Evolutionary conservation across 2,329 filamentous ascomycete genomes (phyloP).

Genomic region (Hansfordia pulvinata): DNA sequence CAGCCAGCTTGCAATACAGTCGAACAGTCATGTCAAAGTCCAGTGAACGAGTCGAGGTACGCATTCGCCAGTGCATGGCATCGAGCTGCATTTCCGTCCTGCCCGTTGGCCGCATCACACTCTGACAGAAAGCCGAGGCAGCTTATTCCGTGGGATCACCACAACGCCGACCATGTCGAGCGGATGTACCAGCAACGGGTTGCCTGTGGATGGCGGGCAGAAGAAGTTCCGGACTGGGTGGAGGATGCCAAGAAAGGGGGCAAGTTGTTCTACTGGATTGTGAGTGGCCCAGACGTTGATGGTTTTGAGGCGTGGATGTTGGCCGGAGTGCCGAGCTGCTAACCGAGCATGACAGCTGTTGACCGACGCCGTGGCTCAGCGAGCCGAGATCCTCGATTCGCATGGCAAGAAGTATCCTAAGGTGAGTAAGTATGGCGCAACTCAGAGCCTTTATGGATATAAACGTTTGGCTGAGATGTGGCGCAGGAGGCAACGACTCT

Average conservation of each 20-base stretch:
- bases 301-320: not conserved
- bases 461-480: conserved; percentile 1
- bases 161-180: conserved; percentile 21
- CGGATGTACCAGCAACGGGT: conserved; percentile 28
- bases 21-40: no score
- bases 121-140: conserved; percentile 1
- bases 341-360: conserved; percentile 12
- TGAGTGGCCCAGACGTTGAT: conserved; percentile 10
- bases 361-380: conserved; percentile 13
- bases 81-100: no score
- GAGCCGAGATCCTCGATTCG: conserved; percentile 14
- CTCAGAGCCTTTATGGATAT: no score
- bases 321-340: conserved; percentile 3
- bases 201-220: conserved; percentile 28
- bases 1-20: no score
- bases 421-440: conserved; percentile 8
- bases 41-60: conserved; percentile 1
- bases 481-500: conserved; percentile 18
- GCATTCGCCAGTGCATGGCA: not conserved
- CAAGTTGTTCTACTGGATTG: conserved; percentile 26
- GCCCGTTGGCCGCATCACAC: no score
- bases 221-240: conserved; percentile 21
- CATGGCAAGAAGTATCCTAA: conserved; percentile 17
- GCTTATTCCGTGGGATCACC: conserved; percentile 30
- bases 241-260: conserved; percentile 17